Percentiles rank a stretch among this genome's conserved stretches.
Conservation (phyloP, 2,329 filamentous ascomycete species). For the Myotisia sp. region DNA sequence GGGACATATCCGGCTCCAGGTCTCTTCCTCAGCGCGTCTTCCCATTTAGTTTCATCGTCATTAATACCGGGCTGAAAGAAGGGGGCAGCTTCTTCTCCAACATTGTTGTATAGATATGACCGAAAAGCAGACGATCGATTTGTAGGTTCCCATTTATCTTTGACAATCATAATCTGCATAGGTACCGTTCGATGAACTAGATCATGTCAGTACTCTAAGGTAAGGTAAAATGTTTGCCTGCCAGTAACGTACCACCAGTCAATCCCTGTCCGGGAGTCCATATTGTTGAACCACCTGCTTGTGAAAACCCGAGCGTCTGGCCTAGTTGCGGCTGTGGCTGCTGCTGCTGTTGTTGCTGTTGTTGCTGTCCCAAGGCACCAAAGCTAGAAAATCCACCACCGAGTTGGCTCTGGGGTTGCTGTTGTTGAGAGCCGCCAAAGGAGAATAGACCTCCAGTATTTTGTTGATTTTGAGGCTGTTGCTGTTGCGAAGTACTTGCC, state of each 20-base stretch:
- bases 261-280: slow-evolving; percentile 32
- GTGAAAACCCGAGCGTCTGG: slow-evolving; percentile 26
- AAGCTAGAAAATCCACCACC: slow-evolving; percentile 28
- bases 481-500: slow-evolving; percentile 18
- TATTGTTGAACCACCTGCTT: slow-evolving; percentile 24
- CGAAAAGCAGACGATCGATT: slow-evolving; percentile 41
- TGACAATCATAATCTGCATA: slow-evolving; percentile 47
- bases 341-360: slow-evolving; percentile 15
- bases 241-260: slow-evolving; percentile 25
- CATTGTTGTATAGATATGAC: slow-evolving; percentile 50
- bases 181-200: slow-evolving; percentile 46
- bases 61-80: slow-evolving; percentile 45
- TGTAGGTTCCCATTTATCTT: slow-evolving; percentile 46
- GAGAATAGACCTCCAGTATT: slow-evolving; percentile 5
- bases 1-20: slow-evolving; percentile 45
- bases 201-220: background rate
- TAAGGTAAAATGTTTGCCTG: no score
- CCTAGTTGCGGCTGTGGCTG: slow-evolving; percentile 28
- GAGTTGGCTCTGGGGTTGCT: slow-evolving; percentile 22
- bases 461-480: slow-evolving; percentile 12
- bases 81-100: slow-evolving; percentile 43
- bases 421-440: slow-evolving; percentile 6
- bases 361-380: slow-evolving; percentile 11
- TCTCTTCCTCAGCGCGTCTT: slow-evolving; percentile 47
- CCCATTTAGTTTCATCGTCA: slow-evolving; percentile 50